Conservation (phyloP, 345 rosid species). For the Crucihimalaya himalaica region DNA sequence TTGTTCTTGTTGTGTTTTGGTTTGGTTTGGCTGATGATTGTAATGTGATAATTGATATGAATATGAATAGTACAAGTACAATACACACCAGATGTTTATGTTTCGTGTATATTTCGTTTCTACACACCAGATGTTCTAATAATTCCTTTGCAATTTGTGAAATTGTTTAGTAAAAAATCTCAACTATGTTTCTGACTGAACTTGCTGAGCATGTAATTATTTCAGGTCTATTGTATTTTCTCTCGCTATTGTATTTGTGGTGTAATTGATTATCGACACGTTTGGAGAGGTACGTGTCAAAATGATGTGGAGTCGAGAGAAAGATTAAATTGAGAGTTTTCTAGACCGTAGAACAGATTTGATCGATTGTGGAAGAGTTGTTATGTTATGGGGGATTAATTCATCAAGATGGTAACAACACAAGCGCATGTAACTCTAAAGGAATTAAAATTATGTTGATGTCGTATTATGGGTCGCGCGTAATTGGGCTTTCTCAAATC, state of each 20-base stretch:
- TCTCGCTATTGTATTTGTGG: background rate
- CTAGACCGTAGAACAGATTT: background rate
- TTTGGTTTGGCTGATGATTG: constrained; percentile 15
- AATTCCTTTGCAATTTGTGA: background rate
- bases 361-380: background rate
- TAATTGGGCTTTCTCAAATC: constrained; percentile 13
- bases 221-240: background rate
- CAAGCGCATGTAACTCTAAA: too few species aligned
- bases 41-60: constrained; percentile 23
- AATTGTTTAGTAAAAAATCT: background rate
- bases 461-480: background rate
- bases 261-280: background rate
- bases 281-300: background rate
- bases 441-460: too few species aligned
- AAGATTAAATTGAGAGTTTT: background rate
- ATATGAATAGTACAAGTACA: background rate
- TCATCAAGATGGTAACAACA: too few species aligned
- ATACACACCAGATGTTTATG: background rate
- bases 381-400: too few species aligned
- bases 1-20: constrained; percentile 5
- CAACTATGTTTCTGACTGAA: background rate
- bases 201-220: background rate
- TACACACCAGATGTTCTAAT: constrained; percentile 1
- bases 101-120: too few species aligned
- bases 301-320: background rate